phyloP scores from a whole-genome alignment of 1,284 basidiomycete species.

The Boletellus deceptivus region DNA sequence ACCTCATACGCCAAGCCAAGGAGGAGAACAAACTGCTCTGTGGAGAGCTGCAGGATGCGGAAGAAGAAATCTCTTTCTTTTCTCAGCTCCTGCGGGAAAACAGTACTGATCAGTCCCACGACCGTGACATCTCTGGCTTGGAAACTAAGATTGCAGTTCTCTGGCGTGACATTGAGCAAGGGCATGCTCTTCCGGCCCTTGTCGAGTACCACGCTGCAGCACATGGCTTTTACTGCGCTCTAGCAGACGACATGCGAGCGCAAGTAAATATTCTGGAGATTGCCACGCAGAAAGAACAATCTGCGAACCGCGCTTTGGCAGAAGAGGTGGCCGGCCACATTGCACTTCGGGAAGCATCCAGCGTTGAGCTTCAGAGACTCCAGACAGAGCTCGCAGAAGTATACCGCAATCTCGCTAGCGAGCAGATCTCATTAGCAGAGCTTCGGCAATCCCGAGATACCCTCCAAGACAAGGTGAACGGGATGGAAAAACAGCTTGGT shows the following conservation, averaged over 20 bases:
- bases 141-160: conserved; percentile 21
- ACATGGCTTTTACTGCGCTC: conserved; percentile 36
- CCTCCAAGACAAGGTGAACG: conserved; percentile 28
- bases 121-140: conserved; percentile 1
- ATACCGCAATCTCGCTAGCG: conserved; percentile 26
- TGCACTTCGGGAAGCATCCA: conserved; percentile 40
- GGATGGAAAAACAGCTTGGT: conserved; percentile 24
- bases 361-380: conserved; percentile 37
- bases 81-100: conserved; percentile 21
- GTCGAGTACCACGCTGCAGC: conserved; percentile 20
- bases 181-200: conserved; percentile 14
- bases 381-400: conserved; percentile 37
- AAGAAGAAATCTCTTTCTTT: conserved; percentile 41
- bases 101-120: not conserved
- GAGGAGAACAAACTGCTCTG: conserved; percentile 50
- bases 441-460: conserved; percentile 26
- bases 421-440: conserved; percentile 19
- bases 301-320: conserved; percentile 36
- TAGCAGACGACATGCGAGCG: conserved; percentile 34
- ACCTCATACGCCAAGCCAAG: conserved; percentile 56
- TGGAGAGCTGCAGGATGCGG: conserved; percentile 41
- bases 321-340: conserved; percentile 40
- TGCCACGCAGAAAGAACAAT: conserved; percentile 31
- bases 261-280: conserved; percentile 31
- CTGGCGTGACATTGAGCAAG: conserved; percentile 15